phyloP scores from a whole-genome alignment of 208 protist genomes.

The Leishmania lainsoni region DNA sequence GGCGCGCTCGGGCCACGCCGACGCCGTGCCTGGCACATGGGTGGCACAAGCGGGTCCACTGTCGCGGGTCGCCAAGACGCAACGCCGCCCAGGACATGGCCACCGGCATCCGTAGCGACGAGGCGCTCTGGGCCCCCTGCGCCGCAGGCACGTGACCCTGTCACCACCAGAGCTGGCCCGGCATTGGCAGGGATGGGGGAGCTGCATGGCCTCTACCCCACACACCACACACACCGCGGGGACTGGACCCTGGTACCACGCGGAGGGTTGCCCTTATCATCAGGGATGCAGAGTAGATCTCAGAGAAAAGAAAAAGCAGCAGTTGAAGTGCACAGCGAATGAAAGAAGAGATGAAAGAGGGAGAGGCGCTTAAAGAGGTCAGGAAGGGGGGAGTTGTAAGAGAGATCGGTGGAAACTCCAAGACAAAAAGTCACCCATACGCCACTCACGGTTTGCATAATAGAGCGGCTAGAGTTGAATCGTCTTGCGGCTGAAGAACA shows the following conservation, averaged over 20 bases:
- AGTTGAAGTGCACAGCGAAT: neutral
- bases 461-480: neutral
- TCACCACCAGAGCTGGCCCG: neutral
- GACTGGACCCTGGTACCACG: neutral
- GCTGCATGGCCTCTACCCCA: neutral
- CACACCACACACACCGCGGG: neutral
- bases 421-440: neutral
- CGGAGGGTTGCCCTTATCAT: neutral
- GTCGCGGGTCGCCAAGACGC: neutral
- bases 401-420: neutral
- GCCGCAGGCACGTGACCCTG: neutral
- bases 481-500: slow-evolving; percentile 22
- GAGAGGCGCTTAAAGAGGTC: neutral
- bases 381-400: neutral
- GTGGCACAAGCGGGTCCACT: neutral
- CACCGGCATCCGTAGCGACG: neutral
- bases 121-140: neutral
- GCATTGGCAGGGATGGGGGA: neutral
- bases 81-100: neutral
- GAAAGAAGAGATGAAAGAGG: neutral
- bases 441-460: neutral
- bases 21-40: neutral
- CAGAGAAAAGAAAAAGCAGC: neutral
- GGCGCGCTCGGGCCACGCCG: neutral
- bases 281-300: too few relatives aligned